These are phyloP conservation scores for Alisma plantagoaquatica DNA, from an alignment of 106 monocot species.

Conservation along the genomic window DNA sequence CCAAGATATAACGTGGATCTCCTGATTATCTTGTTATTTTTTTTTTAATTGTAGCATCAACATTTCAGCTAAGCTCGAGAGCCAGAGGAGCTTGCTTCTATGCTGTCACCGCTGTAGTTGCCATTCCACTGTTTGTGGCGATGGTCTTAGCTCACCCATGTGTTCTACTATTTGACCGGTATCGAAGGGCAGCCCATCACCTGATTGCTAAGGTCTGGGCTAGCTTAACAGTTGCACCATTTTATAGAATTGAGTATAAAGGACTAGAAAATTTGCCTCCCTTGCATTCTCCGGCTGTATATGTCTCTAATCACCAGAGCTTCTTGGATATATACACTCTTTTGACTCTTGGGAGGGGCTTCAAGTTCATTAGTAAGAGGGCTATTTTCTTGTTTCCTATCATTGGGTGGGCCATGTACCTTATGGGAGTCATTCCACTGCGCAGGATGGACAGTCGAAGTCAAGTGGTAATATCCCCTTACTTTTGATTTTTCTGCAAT, in stretches of 20 bases:
- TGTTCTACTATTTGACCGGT: constrained; percentile 65
- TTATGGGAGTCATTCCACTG: constrained; percentile 72
- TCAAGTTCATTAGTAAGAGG: constrained; percentile 96
- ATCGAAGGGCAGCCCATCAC: constrained; percentile 60
- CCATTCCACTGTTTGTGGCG: constrained; percentile 43
- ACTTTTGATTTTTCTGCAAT: too few relatives aligned
- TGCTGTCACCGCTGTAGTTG: constrained; percentile 24
- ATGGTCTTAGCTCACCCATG: constrained; percentile 76
- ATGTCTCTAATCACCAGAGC: constrained; percentile 95
- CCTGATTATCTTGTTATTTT: neutral
- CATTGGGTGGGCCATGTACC: constrained; percentile 90
- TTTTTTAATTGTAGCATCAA: constrained; percentile 8
- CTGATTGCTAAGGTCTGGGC: constrained; percentile 77
- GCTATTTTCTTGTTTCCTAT: constrained; percentile 76
- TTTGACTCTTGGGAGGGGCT: constrained; percentile 68
- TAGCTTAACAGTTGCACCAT: constrained; percentile 42
- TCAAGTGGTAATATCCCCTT: constrained; percentile 59
- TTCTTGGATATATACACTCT: constrained; percentile 93
- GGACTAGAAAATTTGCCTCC: constrained; percentile 78
- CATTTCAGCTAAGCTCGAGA: constrained; percentile 36
- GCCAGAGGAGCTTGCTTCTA: constrained; percentile 77
- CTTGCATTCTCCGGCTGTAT: constrained; percentile 45
- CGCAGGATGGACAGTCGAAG: constrained; percentile 87
- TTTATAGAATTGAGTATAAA: constrained; percentile 55
- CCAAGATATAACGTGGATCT: neutral